Base-by-base conservation (phyloP, 2,329 filamentous ascomycete species). In the Teratosphaeriaceae sp. region DNA sequence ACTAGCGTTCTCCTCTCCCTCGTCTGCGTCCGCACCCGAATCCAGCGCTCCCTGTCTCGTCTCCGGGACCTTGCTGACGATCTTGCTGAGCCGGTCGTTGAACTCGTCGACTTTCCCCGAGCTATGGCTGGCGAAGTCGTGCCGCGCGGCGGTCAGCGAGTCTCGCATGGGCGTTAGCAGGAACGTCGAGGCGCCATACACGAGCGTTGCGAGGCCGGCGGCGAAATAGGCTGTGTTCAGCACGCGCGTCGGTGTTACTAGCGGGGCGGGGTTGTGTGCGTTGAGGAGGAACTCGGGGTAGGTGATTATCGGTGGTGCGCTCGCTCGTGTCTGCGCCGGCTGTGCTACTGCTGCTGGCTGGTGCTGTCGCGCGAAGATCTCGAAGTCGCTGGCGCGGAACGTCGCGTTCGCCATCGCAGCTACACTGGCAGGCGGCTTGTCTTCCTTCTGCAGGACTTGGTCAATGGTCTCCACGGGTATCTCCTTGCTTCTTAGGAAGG, bases 401-500 rank as follows among this genome's bases (percentile, higher is more conserved):
- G 11, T 24, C 11, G 29, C 23, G 13, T 27, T 27, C 13, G 24
- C 8, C 13, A 13, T 27, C 15, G 22, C 31, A 19, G 19, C 19
- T 26, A 9, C n/a, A n/a, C n/a, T n/a, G n/a, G n/a, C n/a, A n/a
- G n/a, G n/a, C n/a, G n/a, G n/a, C n/a, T n/a, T n/a, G n/a, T n/a
- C n/a, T n/a, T n/a, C n/a, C n/a, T n/a, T n/a, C 16, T 31, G 31
- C 29, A 95, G 66, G 6, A 94, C 69, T 38, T 70, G 68, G 52
- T 85, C 70, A 47, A 94, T 86, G 48, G 90, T 80, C 24, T 74
- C 71, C 3, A 75, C 68, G 3, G 67, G 68, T 6, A 95, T 68
- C 3, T 86, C 86, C 62, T 96, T 96, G 39, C 78, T 78, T 57
- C 81, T 75, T 1, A 96, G 68, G 54, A 95, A 95, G 6, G 77